Conservation (phyloP, 2,329 filamentous ascomycete species). For the Pochonia chlamydosporia region DNA sequence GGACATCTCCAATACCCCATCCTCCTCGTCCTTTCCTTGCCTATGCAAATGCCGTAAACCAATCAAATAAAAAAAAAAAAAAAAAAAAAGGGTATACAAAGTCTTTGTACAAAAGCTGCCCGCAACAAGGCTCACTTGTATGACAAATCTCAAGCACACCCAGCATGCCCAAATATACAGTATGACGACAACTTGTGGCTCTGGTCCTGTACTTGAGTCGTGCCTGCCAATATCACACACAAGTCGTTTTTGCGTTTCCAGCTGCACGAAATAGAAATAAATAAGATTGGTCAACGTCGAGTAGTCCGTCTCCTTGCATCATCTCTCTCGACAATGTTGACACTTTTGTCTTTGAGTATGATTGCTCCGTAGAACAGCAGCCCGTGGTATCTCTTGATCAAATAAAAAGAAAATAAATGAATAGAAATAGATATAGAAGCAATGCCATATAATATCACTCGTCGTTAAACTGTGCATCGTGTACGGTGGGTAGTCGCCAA, state of each 20-base stretch:
- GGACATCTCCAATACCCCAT: neutral
- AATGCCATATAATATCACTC: neutral
- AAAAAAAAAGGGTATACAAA: neutral
- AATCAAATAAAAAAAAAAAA: neutral
- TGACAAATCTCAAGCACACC: neutral
- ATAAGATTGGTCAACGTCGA: neutral
- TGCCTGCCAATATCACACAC: neutral
- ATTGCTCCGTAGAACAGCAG: neutral
- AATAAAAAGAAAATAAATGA: neutral
- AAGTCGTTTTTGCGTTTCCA: neutral
- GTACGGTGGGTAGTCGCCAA: neutral
- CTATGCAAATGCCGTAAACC: neutral
- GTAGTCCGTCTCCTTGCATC: constrained; percentile 2
- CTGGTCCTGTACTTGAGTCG: neutral
- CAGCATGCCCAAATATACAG: neutral
- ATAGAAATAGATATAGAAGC: neutral
- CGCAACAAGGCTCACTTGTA: neutral
- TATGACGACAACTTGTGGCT: neutral
- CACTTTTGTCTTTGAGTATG: neutral
- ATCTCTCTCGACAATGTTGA: constrained; percentile 1
- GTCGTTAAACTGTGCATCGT: neutral
- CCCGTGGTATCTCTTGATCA: constrained; percentile 7
- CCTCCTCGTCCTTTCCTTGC: neutral
- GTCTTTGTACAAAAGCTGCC: neutral
- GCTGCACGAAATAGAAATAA: neutral